A percentile compares a stretch with the other conserved stretches of the same genome.
Evolutionary conservation across 305 asterid species (phyloP).

Genomic region (Petunia hybrid): DNA sequence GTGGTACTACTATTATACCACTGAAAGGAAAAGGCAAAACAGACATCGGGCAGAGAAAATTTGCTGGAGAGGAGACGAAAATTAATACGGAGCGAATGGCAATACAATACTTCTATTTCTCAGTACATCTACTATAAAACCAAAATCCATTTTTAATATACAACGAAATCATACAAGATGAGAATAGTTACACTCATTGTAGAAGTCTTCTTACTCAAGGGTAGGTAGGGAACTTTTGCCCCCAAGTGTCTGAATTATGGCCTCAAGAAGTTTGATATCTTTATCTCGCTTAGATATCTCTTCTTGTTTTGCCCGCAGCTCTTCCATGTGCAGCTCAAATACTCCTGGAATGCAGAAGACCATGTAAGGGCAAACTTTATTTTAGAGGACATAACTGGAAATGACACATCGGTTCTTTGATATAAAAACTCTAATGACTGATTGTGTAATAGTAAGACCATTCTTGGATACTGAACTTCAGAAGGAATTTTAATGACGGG

Average conservation of each 20-base stretch:
- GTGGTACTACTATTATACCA: constrained; percentile 16
- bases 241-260: constrained; percentile 94
- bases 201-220: constrained; percentile 37
- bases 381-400: constrained; percentile 5
- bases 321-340: constrained; percentile 92
- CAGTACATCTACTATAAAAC: neutral
- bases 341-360: constrained; percentile 63
- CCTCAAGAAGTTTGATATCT: constrained; percentile 92
- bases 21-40: neutral
- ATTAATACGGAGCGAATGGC: too few relatives aligned
- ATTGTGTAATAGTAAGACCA: neutral
- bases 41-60: neutral
- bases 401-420: neutral
- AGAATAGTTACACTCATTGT: constrained; percentile 8
- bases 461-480: too few relatives aligned
- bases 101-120: neutral
- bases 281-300: constrained; percentile 84
- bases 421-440: neutral
- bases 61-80: neutral
- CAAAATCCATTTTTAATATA: constrained; percentile 23
- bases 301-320: constrained; percentile 81
- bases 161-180: constrained; percentile 18
- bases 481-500: too few relatives aligned
- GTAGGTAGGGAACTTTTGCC: constrained; percentile 59
- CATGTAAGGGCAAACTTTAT: neutral